A percentile compares a stretch with the other conserved stretches of the same genome.
These are phyloP conservation scores for Corinectria fuckeliana DNA, from an alignment of 2,329 filamentous ascomycete genomes.

Conservation along the genomic window DNA sequence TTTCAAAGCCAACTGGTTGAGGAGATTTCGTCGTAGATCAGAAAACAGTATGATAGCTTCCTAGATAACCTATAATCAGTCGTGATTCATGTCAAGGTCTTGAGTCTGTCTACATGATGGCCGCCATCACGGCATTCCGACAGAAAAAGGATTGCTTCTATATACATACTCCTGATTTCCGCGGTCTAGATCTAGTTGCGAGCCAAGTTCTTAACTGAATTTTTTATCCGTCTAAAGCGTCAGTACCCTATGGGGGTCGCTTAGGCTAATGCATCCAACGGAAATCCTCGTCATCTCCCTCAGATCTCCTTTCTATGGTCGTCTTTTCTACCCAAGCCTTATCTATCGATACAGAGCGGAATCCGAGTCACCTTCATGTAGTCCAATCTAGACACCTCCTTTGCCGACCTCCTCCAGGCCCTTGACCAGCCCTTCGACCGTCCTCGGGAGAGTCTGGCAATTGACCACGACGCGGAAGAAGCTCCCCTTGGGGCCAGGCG, in stretches of 20 bases:
- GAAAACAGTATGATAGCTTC: too few species aligned
- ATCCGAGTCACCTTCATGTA: background rate
- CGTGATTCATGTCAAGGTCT: too few species aligned
- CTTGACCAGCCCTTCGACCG: constrained; percentile 60
- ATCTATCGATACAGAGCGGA: background rate
- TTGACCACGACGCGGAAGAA: constrained; percentile 68
- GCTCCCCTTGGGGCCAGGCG: constrained; percentile 61
- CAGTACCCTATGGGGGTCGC: background rate
- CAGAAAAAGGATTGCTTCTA: background rate
- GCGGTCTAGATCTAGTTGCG: constrained; percentile 1
- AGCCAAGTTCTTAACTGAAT: background rate
- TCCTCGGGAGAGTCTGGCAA: constrained; percentile 58
- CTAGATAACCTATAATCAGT: too few species aligned
- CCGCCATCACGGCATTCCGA: background rate
- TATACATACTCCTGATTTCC: background rate
- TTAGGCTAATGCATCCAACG: too few species aligned
- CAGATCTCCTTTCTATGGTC: background rate
- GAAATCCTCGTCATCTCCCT: too few species aligned
- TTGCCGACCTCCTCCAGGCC: constrained; percentile 58
- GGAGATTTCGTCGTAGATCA: too few species aligned
- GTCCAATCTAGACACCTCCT: constrained; percentile 18
- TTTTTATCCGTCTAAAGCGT: background rate
- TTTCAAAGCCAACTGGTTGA: too few species aligned
- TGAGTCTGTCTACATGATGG: too few species aligned
- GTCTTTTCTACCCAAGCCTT: background rate